These are phyloP conservation scores for Arachnopeziza araneosa DNA, from an alignment of 2,329 filamentous ascomycete species.

Conservation along the genomic window DNA sequence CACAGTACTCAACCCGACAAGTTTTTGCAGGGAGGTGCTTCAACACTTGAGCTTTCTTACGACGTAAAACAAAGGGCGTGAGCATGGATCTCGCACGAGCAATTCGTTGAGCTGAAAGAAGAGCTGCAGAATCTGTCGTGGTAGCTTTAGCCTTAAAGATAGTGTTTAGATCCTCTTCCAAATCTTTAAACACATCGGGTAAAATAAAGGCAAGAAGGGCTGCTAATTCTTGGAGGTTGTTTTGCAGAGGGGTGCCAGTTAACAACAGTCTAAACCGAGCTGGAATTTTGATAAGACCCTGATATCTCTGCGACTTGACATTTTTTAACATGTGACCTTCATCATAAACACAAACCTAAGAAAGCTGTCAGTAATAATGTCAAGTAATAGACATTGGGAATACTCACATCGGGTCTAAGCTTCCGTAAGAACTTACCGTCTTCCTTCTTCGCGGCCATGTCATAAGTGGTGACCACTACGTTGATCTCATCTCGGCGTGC, in stretches of 20 bases:
- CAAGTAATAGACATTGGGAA: background rate
- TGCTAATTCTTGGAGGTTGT: conserved; percentile 89
- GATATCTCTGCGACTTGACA: conserved; percentile 73
- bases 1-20: conserved; percentile 72
- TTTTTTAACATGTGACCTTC: conserved; percentile 95
- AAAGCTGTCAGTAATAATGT: conserved; percentile 9
- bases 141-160: conserved; percentile 92
- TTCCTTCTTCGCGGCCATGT: conserved; percentile 50
- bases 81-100: conserved; percentile 84
- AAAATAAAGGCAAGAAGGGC: conserved; percentile 92
- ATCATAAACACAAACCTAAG: conserved; percentile 63
- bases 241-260: conserved; percentile 86
- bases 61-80: conserved; percentile 87
- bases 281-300: conserved; percentile 69
- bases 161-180: conserved; percentile 71
- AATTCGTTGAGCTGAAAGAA: conserved; percentile 84
- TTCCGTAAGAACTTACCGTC: conserved; percentile 60
- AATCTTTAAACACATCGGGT: conserved; percentile 71
- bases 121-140: conserved; percentile 70
- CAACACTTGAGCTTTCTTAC: conserved; percentile 92
- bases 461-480: conserved; percentile 68
- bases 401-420: conserved; percentile 44
- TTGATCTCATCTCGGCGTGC: conserved; percentile 62
- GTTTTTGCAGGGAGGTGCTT: conserved; percentile 75
- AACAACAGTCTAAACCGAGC: conserved; percentile 82